Conservation (phyloP, 2,329 filamentous ascomycete species). For the Calonectria multiphialidica region DNA sequence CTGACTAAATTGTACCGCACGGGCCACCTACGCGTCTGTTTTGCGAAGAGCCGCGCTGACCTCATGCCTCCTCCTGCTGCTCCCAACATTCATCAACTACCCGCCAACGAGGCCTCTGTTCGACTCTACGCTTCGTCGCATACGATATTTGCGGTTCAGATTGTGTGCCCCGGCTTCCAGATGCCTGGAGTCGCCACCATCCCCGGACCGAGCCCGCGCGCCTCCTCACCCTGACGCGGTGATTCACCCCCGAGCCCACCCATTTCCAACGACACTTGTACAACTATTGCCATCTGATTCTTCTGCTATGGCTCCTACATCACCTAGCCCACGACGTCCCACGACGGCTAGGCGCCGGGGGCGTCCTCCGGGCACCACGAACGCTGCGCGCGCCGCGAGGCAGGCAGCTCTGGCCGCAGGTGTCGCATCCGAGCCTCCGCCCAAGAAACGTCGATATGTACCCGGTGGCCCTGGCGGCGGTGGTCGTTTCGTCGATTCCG, state of each 20-base stretch:
- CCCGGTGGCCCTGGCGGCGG: slow-evolving; percentile 90
- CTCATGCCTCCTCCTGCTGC: slow-evolving; percentile 50
- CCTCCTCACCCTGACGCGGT: slow-evolving; percentile 45
- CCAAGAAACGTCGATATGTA: slow-evolving; percentile 82
- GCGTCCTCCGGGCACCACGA: slow-evolving; percentile 58
- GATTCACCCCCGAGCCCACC: slow-evolving; percentile 29
- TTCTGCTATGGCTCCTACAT: slow-evolving; percentile 48
- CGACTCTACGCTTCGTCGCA: slow-evolving; percentile 32
- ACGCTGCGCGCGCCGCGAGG: slow-evolving; percentile 55
- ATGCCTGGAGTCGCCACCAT: slow-evolving; percentile 44
- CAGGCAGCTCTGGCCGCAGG: slow-evolving; percentile 49
- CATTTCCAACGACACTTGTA: slow-evolving; percentile 25
- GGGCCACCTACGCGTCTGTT: slow-evolving; percentile 44
- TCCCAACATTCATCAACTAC: slow-evolving; percentile 44
- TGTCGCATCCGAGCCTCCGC: slow-evolving; percentile 69
- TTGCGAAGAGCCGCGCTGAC: slow-evolving; percentile 49
- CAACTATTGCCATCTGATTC: slow-evolving; percentile 27
- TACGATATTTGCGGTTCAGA: slow-evolving; percentile 15
- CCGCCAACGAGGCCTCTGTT: slow-evolving; percentile 37
- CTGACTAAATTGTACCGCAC: slow-evolving; percentile 22
- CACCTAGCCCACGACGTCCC: slow-evolving; percentile 55
- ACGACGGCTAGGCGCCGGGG: slow-evolving; percentile 60
- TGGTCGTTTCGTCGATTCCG: slow-evolving; percentile 83
- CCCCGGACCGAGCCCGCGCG: slow-evolving; percentile 48
- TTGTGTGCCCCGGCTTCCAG: slow-evolving; percentile 38